phyloP scores from a whole-genome alignment of 78 protist species.

The Protostelium mycophagum region DNA sequence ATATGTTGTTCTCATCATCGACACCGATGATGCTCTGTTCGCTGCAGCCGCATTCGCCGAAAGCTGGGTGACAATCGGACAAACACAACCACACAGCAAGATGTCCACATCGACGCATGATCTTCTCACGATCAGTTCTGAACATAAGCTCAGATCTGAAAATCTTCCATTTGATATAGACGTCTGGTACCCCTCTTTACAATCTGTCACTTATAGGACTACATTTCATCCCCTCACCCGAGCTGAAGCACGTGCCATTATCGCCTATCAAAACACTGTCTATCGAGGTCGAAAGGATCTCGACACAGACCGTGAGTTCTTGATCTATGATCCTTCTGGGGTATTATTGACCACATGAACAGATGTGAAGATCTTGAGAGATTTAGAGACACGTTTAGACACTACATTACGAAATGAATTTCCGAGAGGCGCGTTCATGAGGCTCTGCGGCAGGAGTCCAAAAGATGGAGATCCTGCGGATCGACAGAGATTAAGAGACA shows the following conservation, averaged over 20 bases:
- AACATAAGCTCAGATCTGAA: slow-evolving; percentile 28
- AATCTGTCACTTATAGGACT: slow-evolving; percentile 7
- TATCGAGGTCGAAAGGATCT: not conserved
- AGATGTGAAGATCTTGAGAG: slow-evolving; percentile 1
- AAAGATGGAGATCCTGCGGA: slow-evolving; percentile 29
- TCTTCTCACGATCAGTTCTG: slow-evolving; percentile 9
- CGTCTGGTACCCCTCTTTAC: slow-evolving; percentile 37
- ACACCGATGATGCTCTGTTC: no score
- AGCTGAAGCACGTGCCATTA: slow-evolving; percentile 16
- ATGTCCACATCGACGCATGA: no score
- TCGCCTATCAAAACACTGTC: not conserved
- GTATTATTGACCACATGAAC: not conserved
- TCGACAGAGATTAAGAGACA: not conserved
- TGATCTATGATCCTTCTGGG: not conserved
- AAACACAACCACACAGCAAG: no score
- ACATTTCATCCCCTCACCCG: slow-evolving; percentile 20
- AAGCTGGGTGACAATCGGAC: no score
- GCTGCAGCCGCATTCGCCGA: no score
- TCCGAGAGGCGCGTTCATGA: slow-evolving; percentile 15
- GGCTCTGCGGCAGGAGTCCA: slow-evolving; percentile 19
- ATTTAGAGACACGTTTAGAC: slow-evolving; percentile 6
- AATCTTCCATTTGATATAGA: slow-evolving; percentile 35
- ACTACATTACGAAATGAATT: not conserved
- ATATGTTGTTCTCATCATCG: no score
- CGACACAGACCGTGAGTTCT: not conserved